These are phyloP conservation scores for Hymenoscyphus linearis DNA, from an alignment of 2,329 filamentous ascomycete genomes.

Conservation along the genomic window DNA sequence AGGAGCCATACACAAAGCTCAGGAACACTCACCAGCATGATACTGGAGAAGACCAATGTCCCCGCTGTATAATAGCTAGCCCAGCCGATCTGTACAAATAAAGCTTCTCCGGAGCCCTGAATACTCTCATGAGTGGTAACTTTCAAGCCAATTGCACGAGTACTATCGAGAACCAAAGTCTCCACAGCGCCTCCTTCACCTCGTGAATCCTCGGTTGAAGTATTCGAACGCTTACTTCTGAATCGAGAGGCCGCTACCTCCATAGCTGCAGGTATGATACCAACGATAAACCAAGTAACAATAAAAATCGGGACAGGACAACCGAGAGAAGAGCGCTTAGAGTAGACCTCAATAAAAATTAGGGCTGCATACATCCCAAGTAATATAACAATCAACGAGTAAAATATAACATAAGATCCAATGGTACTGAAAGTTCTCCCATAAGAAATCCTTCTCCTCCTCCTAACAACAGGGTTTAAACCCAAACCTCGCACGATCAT, in stretches of 20 bases:
- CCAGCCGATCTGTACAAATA: conserved; percentile 31
- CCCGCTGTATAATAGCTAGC: conserved; percentile 33
- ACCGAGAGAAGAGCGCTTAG: conserved; percentile 31
- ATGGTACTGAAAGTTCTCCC: not conserved
- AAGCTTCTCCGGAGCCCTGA: conserved; percentile 29
- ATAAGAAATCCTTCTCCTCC: not conserved
- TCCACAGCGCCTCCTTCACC: not conserved
- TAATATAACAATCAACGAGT: not conserved
- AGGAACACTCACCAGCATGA: conserved; percentile 33
- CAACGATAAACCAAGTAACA: conserved; percentile 26
- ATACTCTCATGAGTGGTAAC: conserved; percentile 10
- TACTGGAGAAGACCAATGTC: conserved; percentile 31
- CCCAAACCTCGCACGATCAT: not conserved
- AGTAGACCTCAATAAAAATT: conserved; percentile 28
- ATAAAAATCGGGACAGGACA: conserved; percentile 29
- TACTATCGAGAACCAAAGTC: not conserved
- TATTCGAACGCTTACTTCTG: not conserved
- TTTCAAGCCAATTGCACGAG: not conserved
- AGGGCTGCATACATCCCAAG: not conserved
- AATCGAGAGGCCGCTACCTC: not conserved
- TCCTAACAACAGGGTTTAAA: not conserved
- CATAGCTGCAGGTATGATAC: conserved; percentile 8
- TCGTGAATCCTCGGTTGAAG: not conserved
- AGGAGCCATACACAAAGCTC: conserved; percentile 32
- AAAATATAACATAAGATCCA: not conserved